A percentile compares a stretch with the other conserved stretches of the same genome.
phyloP scores from a whole-genome alignment of 164 flowering plant species.

The Nymphaea colorata region DNA sequence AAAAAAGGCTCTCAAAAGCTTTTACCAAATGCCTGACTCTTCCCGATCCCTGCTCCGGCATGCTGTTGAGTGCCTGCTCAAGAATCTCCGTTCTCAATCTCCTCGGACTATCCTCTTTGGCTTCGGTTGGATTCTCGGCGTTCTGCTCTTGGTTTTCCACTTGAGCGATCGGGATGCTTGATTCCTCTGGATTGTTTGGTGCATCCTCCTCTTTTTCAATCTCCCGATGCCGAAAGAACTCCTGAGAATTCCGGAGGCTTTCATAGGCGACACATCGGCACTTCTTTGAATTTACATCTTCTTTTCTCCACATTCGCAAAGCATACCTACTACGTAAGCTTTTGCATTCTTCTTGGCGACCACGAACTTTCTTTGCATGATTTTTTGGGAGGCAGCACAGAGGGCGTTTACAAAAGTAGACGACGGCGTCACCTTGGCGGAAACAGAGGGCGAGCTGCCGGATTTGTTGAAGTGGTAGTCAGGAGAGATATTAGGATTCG shows the following conservation, averaged over 20 bases:
- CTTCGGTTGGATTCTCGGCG: neutral
- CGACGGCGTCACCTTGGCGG: neutral
- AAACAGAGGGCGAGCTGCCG: constrained; percentile 13
- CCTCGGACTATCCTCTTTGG: constrained; percentile 14
- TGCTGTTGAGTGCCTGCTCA: constrained; percentile 49
- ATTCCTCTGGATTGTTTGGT: neutral
- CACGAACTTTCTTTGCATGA: constrained; percentile 53
- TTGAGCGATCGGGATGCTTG: neutral
- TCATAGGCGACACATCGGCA: constrained; percentile 75
- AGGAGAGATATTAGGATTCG: neutral
- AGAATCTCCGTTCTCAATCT: constrained; percentile 52
- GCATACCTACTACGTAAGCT: constrained; percentile 1
- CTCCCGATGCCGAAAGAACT: constrained; percentile 38
- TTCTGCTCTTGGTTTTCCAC: neutral
- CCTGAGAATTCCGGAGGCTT: constrained; percentile 71
- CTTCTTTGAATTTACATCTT: constrained; percentile 21
- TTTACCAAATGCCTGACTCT: constrained; percentile 67
- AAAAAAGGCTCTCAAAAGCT: constrained; percentile 64
- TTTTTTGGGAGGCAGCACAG: neutral
- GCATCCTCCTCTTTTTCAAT: neutral
- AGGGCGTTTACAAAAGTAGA: neutral
- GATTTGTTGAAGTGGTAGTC: constrained; percentile 15
- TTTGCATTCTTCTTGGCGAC: constrained; percentile 63
- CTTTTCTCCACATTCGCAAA: constrained; percentile 45
- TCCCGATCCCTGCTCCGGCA: constrained; percentile 60